Conservation (phyloP, 2,329 filamentous ascomycete genomes). For the Pseudogymnoascus sp. region DNA sequence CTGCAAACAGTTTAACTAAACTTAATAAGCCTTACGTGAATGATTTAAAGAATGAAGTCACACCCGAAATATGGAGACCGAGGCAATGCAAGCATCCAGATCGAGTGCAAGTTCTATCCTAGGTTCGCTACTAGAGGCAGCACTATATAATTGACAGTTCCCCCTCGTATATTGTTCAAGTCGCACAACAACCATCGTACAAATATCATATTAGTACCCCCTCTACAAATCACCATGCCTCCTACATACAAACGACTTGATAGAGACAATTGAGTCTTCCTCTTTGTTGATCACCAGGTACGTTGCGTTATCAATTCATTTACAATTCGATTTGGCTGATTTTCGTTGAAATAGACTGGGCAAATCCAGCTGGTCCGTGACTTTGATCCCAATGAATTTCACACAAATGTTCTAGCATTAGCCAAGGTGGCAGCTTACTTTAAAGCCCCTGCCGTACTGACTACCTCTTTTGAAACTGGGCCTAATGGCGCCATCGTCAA, state of each 20-base stretch:
- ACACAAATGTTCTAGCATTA: background rate
- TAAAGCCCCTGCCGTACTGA: background rate
- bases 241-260: conserved; percentile 12
- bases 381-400: background rate
- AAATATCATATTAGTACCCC: too few species aligned
- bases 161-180: too few species aligned
- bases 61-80: too few species aligned
- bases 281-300: background rate
- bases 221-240: too few species aligned
- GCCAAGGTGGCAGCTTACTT: background rate
- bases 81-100: too few species aligned
- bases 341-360: background rate
- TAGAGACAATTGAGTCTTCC: background rate
- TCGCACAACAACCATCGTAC: too few species aligned
- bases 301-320: background rate
- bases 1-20: too few species aligned
- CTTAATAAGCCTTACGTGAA: too few species aligned
- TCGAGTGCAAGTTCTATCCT: too few species aligned
- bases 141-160: too few species aligned
- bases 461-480: background rate
- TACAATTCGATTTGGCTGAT: background rate
- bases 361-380: background rate
- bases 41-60: too few species aligned
- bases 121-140: too few species aligned
- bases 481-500: background rate